phyloP scores from a whole-genome alignment of 805 yeast species.

The Starmerella stigmatis region DNA sequence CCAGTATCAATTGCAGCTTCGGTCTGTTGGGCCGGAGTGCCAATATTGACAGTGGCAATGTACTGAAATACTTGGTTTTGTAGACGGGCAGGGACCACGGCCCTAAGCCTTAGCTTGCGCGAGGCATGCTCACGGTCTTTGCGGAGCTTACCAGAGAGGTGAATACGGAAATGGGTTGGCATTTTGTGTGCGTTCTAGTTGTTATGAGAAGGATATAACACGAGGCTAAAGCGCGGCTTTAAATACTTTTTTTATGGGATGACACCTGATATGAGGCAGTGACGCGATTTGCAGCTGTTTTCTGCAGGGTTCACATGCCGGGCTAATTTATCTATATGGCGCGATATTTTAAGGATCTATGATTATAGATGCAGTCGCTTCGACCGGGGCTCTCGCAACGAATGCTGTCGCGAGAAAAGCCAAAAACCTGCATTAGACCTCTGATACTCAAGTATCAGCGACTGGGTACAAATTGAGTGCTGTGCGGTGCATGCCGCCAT shows the following conservation, averaged over 20 bases:
- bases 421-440: no score
- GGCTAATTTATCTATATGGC: no score
- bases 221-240: not conserved
- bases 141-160: constrained; percentile 4
- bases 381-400: no score
- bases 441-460: no score
- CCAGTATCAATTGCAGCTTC: constrained; percentile 57
- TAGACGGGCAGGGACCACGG: constrained; percentile 14
- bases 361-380: no score
- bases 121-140: constrained; percentile 15
- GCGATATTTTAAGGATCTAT: no score
- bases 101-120: constrained; percentile 6
- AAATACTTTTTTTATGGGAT: not conserved
- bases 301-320: no score
- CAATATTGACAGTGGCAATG: constrained; percentile 31
- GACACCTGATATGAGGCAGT: not conserved
- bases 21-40: constrained; percentile 44
- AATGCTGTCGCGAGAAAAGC: no score
- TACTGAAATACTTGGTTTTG: constrained; percentile 17
- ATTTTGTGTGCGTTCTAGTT: not conserved
- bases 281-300: not conserved
- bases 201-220: not conserved
- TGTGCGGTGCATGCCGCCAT: no score
- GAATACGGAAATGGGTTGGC: constrained; percentile 5
- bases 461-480: no score